Percentiles rank a stretch among this genome's conserved stretches.
Evolutionary conservation across 306 rosid genomes (phyloP).

Genomic region (Erythrophleum fordii): DNA sequence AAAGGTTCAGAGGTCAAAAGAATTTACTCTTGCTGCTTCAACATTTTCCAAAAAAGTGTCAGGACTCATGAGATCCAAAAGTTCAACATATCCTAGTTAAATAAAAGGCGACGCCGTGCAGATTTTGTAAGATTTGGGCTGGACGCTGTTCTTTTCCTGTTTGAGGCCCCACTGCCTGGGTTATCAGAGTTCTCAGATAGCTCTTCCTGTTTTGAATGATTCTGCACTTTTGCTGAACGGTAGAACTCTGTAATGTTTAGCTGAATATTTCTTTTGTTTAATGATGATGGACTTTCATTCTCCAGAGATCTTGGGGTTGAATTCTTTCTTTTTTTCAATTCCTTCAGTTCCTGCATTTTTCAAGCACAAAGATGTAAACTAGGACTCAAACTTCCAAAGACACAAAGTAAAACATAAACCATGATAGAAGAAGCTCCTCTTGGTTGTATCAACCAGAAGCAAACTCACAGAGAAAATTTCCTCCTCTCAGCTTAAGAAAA

Average conservation of each 20-base stretch:
- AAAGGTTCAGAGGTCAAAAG: background rate
- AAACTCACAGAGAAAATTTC: background rate
- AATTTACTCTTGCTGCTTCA: slow-evolving; percentile 22
- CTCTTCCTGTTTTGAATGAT: slow-evolving; percentile 48
- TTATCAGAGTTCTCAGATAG: slow-evolving; percentile 35
- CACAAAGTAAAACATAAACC: slow-evolving; percentile 6
- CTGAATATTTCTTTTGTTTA: slow-evolving; percentile 50
- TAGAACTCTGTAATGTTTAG: slow-evolving; percentile 74
- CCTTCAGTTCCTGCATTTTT: slow-evolving; percentile 65
- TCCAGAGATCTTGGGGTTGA: slow-evolving; percentile 42
- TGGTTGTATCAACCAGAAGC: background rate
- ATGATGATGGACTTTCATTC: slow-evolving; percentile 49
- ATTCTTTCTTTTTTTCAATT: slow-evolving; percentile 53
- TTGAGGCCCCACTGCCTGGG: slow-evolving; percentile 43
- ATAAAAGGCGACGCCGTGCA: slow-evolving; percentile 85
- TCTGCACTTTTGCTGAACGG: slow-evolving; percentile 60
- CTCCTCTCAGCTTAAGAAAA: slow-evolving; percentile 2
- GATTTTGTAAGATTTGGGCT: slow-evolving; percentile 66
- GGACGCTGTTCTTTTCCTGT: slow-evolving; percentile 52
- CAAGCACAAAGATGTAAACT: slow-evolving; percentile 21
- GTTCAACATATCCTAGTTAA: slow-evolving; percentile 52
- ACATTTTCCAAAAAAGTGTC: background rate
- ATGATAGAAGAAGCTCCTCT: background rate
- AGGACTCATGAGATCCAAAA: background rate
- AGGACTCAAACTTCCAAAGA: slow-evolving; percentile 12